These are phyloP conservation scores for Sugiyamaella marilandica DNA, from an alignment of 805 yeast genomes.

Conservation along the genomic window DNA sequence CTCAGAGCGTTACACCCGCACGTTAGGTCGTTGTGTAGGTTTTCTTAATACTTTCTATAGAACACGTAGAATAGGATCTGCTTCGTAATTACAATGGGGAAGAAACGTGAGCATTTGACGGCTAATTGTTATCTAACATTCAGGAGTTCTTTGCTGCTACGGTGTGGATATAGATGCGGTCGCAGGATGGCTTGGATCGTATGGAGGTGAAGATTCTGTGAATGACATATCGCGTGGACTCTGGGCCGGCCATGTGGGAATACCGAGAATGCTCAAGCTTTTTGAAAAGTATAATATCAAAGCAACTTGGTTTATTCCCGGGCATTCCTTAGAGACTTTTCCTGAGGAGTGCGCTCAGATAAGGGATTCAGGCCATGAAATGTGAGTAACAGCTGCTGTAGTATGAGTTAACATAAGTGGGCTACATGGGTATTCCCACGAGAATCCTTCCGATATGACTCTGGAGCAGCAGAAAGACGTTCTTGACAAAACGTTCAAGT, in stretches of 20 bases:
- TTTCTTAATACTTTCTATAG: too few relatives aligned
- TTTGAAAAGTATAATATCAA: slow-evolving; percentile 35
- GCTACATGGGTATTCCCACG: slow-evolving; percentile 38
- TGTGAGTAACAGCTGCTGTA: slow-evolving; percentile 8
- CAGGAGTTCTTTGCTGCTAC: slow-evolving; percentile 35
- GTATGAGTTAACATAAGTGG: slow-evolving; percentile 18
- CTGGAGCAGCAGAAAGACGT: slow-evolving; percentile 36
- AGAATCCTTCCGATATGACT: slow-evolving; percentile 36
- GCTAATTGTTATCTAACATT: background rate
- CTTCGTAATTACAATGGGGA: background rate
- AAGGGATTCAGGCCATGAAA: slow-evolving; percentile 35
- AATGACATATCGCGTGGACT: slow-evolving; percentile 36
- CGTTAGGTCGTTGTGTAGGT: too few relatives aligned
- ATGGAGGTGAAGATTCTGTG: slow-evolving; percentile 37
- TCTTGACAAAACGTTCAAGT: slow-evolving; percentile 32
- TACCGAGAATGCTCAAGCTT: slow-evolving; percentile 34
- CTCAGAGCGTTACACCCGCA: too few relatives aligned
- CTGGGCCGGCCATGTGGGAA: slow-evolving; percentile 38
- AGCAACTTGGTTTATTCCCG: slow-evolving; percentile 39
- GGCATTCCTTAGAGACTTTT: slow-evolving; percentile 38
- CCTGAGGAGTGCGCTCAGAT: slow-evolving; percentile 36
- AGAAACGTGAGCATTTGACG: background rate
- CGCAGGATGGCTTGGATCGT: slow-evolving; percentile 38
- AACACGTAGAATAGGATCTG: background rate
- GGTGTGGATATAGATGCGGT: slow-evolving; percentile 40